These are phyloP conservation scores for Eutypa lata DNA, from an alignment of 2,329 filamentous ascomycete genomes.

Conservation along the genomic window DNA sequence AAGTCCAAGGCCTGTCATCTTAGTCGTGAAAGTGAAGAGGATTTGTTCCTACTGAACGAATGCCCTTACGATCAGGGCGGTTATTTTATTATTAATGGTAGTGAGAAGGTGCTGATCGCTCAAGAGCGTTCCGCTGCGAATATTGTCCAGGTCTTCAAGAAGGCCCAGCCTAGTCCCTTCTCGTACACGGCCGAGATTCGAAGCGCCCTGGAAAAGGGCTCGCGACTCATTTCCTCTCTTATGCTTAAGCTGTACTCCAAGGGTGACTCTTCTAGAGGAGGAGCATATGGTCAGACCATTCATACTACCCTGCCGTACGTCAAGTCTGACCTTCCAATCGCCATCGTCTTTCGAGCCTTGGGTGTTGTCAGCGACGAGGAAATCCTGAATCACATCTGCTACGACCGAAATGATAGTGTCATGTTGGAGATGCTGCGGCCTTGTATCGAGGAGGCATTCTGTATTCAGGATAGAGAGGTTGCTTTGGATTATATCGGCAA, in stretches of 20 bases:
- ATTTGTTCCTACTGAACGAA: conserved; percentile 88
- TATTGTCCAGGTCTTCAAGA: conserved; percentile 98
- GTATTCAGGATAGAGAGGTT: conserved; percentile 91
- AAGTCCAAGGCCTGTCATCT: conserved; percentile 95
- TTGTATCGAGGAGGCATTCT: conserved; percentile 94
- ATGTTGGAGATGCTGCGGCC: conserved; percentile 98
- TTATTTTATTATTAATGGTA: conserved; percentile 99
- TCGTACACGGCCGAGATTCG: conserved; percentile 94
- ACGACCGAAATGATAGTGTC: conserved; percentile 89
- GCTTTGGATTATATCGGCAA: conserved; percentile 95
- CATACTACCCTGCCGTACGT: conserved; percentile 91
- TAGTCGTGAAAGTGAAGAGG: conserved; percentile 77
- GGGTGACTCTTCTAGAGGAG: conserved; percentile 73
- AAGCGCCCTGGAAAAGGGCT: conserved; percentile 94
- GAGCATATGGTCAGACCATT: conserved; percentile 76
- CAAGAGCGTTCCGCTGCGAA: conserved; percentile 97
- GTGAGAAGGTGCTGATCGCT: conserved; percentile 96
- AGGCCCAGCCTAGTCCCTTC: conserved; percentile 86
- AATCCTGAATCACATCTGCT: conserved; percentile 96
- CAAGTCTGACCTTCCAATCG: conserved; percentile 89
- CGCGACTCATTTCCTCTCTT: conserved; percentile 87
- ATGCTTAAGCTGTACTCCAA: conserved; percentile 88
- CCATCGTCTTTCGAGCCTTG: conserved; percentile 90
- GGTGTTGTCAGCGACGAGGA: conserved; percentile 97
- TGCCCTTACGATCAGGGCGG: conserved; percentile 98